Evolutionary conservation across 2,329 filamentous ascomycete species (phyloP), one percentile per base, ranked within the genome.

Genomic region (Fusarium sp.): DNA sequence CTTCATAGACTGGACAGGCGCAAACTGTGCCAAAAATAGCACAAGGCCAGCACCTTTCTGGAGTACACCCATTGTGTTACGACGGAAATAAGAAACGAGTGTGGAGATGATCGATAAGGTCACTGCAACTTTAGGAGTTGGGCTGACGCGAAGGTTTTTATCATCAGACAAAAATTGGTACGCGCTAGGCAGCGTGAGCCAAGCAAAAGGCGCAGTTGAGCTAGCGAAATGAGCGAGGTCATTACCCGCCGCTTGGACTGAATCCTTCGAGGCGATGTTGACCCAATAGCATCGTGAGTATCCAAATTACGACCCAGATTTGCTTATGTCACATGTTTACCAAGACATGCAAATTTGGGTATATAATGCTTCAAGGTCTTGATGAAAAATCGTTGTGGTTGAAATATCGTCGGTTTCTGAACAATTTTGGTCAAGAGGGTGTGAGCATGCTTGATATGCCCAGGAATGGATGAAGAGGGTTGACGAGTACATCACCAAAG

Each of bases 1-100:
- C 1, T 75, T 32, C 22, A 75, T 57, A 1, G 59, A 75, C 8
- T 74, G 63, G 3, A 59, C 72, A 28, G 39, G 24, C 13, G 45
- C 18, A 8, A 34, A 52, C 20, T 66, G 52, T 20, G 44, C 44
- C 36, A 70, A 13, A 12, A 69, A 22, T 14, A 74, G 47, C 34
- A 42, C 60, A 7, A 74, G 26, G 22, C 67, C 36, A 12, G 14
- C 47, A 2, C 59, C 3, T 5, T n/a, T 70, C 26, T 48, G 38
- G 11, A 48, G 38, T 26, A 22, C 12, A 44, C 69, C 41, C 67
- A 70, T 70, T 28, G 14, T 54, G 51, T 47, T 32, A 11, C 8
- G 24, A 51, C 22, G 34, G 54, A 56, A 11, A 39, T 45, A 57
- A 54, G 12, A 41, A 47, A 45, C 59, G 59, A 30, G 22, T 32